Base-by-base conservation (phyloP, 306 rosid species). In the Rosa multiflora region DNA sequence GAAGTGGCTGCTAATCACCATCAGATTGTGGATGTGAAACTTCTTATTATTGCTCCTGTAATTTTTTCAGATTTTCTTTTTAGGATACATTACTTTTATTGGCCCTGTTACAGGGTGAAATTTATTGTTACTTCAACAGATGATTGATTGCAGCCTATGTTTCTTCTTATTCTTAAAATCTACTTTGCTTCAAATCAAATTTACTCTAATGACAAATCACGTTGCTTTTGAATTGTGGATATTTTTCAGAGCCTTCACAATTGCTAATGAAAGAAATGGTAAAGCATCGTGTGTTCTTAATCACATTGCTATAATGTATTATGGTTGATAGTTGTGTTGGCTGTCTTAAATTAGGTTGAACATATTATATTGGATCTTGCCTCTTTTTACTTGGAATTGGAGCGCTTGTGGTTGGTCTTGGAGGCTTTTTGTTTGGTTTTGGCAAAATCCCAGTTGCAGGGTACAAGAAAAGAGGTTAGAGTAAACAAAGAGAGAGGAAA, bases 1-100 rank as follows among this genome's bases (percentile, higher is more conserved):
- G 37, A 43, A 68, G 83, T 63, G 67, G 80, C 79, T 80, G 84
- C 42, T 61, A 49, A 72, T 81, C 85, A 15, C 67, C 67, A 37
- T 51, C 43, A 55, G 1, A 20, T 2, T 15, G 70, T 35, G 39
- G 86, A 70, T 83, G 17, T 78, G 43, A 17, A 81, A 21, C 53
- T 32, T 13, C 55, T 71, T 56, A 26, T 44, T 44, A 26, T n/a
- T 53, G 62, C 21, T 43, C 42, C 66, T 79, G 73, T 72, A 29
- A 53, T 86, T 20, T 73, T 73, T 67, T 58, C 14, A 6, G 67
- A 32, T 29, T 63, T 48, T 23, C 43, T 55, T 35, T 67, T 59
- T 74, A 67, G 85, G 79, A 72, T 53, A 40, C 23, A 32, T 67
- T 44, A 21, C 55, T 43, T 48, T 23, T 46, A 63, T 72, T 78